Conservation (phyloP, 441 rosid species). For the Corymbia calophylla region DNA sequence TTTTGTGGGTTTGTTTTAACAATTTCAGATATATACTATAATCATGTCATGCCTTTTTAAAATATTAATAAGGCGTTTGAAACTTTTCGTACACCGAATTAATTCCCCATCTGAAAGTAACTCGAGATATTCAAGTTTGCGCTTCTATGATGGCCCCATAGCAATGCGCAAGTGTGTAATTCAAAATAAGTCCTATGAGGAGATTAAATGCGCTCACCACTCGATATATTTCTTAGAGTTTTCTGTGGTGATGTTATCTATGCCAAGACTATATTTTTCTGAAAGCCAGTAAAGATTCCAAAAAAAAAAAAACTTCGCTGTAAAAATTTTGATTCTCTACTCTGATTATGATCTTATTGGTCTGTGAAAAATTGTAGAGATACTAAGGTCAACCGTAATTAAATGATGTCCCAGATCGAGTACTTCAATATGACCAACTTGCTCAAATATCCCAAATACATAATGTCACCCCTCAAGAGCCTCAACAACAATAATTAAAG, state of each 20-base stretch:
- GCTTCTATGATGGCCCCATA: background rate
- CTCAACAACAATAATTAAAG: background rate
- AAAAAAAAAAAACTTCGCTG: background rate
- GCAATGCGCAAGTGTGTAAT: background rate
- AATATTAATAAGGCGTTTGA: background rate
- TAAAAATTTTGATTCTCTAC: fast-evolving
- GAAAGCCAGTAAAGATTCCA: background rate
- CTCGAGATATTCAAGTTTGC: fast-evolving
- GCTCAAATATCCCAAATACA: background rate
- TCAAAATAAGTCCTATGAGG: background rate
- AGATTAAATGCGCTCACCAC: fast-evolving
- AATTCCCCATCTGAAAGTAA: background rate
- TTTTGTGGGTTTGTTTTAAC: background rate
- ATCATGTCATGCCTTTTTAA: background rate
- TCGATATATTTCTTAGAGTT: background rate
- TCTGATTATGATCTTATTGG: background rate
- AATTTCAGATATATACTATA: background rate
- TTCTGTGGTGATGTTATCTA: background rate
- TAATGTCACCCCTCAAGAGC: background rate
- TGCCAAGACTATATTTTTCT: background rate
- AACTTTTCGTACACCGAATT: background rate
- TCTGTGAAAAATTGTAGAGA: background rate
- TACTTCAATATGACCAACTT: background rate
- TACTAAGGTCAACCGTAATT: background rate
- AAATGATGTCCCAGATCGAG: background rate